A percentile compares a stretch with the other conserved stretches of the same genome.
Evolutionary conservation across 2,329 filamentous ascomycete species (phyloP).

Genomic region (Beauveria sp.): DNA sequence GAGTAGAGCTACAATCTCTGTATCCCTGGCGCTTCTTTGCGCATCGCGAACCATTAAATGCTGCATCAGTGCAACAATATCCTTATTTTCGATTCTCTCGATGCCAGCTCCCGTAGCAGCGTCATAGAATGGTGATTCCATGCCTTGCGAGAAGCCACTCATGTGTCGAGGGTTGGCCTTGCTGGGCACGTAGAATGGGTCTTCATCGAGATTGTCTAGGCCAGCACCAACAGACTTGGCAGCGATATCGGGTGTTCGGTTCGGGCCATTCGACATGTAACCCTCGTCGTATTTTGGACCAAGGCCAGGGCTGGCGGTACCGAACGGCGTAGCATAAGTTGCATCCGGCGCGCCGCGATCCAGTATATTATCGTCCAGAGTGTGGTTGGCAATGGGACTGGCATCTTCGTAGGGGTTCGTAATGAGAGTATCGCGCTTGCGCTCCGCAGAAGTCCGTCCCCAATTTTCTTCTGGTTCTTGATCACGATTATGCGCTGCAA

Average conservation of each 20-base stretch:
- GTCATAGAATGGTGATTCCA: slow-evolving; percentile 85
- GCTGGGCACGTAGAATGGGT: slow-evolving; percentile 58
- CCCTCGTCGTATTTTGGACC: slow-evolving; percentile 71
- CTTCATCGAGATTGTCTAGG: slow-evolving; percentile 47
- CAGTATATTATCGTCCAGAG: slow-evolving; percentile 43
- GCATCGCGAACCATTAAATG: slow-evolving; percentile 96
- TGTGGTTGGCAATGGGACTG: slow-evolving; percentile 53
- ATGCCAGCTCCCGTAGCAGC: slow-evolving; percentile 79
- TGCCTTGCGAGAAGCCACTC: slow-evolving; percentile 87
- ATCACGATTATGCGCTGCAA: slow-evolving; percentile 39
- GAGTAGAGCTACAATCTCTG: slow-evolving; percentile 89
- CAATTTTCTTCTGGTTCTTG: slow-evolving; percentile 56
- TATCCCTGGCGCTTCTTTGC: slow-evolving; percentile 90
- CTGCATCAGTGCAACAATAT: slow-evolving; percentile 96
- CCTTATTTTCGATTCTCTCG: slow-evolving; percentile 88
- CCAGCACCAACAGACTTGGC: slow-evolving; percentile 50
- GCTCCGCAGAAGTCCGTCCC: slow-evolving; percentile 53
- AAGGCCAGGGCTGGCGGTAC: slow-evolving; percentile 49
- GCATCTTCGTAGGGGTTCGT: slow-evolving; percentile 62
- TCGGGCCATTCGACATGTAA: slow-evolving; percentile 71
- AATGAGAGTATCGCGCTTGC: slow-evolving; percentile 57
- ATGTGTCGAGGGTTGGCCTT: slow-evolving; percentile 57
- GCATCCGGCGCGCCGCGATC: slow-evolving; percentile 29
- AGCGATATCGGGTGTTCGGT: slow-evolving; percentile 46
- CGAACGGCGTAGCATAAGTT: slow-evolving; percentile 37